These are phyloP conservation scores for Tetrastigma voinierianum DNA, from an alignment of 164 flowering plant species.

Conservation along the genomic window DNA sequence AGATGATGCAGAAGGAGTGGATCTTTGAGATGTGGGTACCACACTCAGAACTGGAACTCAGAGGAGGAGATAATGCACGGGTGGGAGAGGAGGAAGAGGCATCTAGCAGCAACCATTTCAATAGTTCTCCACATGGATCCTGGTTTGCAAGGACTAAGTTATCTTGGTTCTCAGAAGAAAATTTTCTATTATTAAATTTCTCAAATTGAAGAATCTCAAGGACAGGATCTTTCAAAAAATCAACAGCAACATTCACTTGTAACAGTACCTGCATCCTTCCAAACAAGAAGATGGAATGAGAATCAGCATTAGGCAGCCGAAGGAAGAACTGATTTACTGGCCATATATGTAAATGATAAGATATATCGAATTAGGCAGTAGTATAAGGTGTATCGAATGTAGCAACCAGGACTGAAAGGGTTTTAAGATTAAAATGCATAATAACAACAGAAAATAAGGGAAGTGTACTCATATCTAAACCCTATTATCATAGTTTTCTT, in stretches of 20 bases:
- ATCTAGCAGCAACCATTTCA: slow-evolving; percentile 94
- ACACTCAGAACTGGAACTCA: slow-evolving; percentile 48
- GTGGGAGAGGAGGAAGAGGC: slow-evolving; percentile 55
- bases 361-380: no score
- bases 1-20: slow-evolving; percentile 50
- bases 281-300: slow-evolving; percentile 46
- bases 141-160: slow-evolving; percentile 23
- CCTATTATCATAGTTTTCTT: no score
- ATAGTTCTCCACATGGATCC: slow-evolving; percentile 77
- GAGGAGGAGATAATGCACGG: slow-evolving; percentile 72
- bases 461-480: no score
- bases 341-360: no score
- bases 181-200: slow-evolving; percentile 44
- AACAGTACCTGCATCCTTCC: slow-evolving; percentile 98
- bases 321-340: not conserved
- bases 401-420: no score
- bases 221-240: slow-evolving; percentile 54
- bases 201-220: slow-evolving; percentile 97
- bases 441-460: no score
- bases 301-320: slow-evolving; percentile 24
- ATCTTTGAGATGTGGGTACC: slow-evolving; percentile 48
- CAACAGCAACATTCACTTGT: slow-evolving; percentile 80
- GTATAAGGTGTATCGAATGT: no score
- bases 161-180: slow-evolving; percentile 28
- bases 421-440: no score